These are phyloP conservation scores for Populus pruinosa DNA, from an alignment of 345 rosid species.

Conservation along the genomic window DNA sequence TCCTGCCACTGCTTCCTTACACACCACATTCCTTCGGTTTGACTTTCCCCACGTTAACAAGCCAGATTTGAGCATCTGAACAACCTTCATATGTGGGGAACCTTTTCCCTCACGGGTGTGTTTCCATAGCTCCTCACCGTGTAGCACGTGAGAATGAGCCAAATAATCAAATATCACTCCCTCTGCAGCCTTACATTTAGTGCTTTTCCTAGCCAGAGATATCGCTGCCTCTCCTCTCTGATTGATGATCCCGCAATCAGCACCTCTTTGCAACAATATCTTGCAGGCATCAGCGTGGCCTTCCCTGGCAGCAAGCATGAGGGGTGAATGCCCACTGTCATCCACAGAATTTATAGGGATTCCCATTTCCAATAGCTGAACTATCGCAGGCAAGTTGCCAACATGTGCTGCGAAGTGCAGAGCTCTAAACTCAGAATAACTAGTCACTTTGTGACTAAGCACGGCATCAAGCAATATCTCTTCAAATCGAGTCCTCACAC, in stretches of 20 bases:
- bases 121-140: conserved; percentile 33
- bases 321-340: conserved; percentile 27
- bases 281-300: conserved; percentile 34
- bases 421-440: conserved; percentile 23
- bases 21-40: conserved; percentile 25
- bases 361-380: conserved; percentile 24
- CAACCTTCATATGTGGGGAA: conserved; percentile 26
- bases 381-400: conserved; percentile 25
- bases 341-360: conserved; percentile 16
- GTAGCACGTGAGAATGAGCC: conserved; percentile 26
- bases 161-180: conserved; percentile 26
- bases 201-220: conserved; percentile 25
- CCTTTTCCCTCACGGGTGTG: conserved; percentile 34
- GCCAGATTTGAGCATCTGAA: conserved; percentile 25
- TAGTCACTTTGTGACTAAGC: conserved; percentile 17
- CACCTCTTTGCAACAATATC: conserved; percentile 30
- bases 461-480: conserved; percentile 29
- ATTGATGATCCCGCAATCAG: conserved; percentile 15
- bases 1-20: conserved; percentile 34
- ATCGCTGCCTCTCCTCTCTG: conserved; percentile 24
- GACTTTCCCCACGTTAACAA: conserved; percentile 31
- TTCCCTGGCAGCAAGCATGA: conserved; percentile 32
- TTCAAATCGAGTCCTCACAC: conserved; percentile 26
- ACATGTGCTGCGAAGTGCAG: conserved; percentile 28
- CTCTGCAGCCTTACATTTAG: conserved; percentile 29